Evolutionary conservation across 345 rosid species (phyloP).

Genomic region (Euclidium syriacum): DNA sequence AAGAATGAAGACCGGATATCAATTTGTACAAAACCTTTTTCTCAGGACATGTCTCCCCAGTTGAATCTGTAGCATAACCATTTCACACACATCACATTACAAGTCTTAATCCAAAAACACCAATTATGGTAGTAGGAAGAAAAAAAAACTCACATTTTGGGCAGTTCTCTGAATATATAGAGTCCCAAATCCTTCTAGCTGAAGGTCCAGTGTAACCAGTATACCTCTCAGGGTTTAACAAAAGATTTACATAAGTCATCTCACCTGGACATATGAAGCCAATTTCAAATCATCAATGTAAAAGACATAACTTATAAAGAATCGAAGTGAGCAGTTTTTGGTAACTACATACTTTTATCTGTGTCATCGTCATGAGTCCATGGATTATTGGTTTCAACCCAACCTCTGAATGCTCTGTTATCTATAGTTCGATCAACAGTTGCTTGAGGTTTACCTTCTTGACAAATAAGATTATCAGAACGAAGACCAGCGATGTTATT

Average conservation of each 20-base stretch:
- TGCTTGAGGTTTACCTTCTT: conserved; percentile 91
- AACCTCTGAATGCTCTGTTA: conserved; percentile 70
- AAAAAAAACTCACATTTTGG: conserved; percentile 59
- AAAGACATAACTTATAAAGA: background rate
- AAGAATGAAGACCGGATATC: conserved; percentile 98
- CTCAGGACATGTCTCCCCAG: conserved; percentile 79
- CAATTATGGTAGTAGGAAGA: background rate
- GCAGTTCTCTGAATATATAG: conserved; percentile 81
- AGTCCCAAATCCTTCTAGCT: conserved; percentile 97
- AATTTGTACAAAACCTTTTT: conserved; percentile 80
- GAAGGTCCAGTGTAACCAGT: conserved; percentile 89
- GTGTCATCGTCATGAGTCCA: conserved; percentile 99
- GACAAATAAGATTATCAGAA: conserved; percentile 64
- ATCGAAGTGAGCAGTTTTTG: background rate
- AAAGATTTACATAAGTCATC: conserved; percentile 92
- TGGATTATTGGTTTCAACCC: conserved; percentile 87
- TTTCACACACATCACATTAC: background rate
- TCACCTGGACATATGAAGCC: conserved; percentile 46
- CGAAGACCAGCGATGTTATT: conserved; percentile 41
- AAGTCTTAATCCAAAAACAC: background rate
- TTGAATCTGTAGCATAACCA: conserved; percentile 51
- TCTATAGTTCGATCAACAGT: conserved; percentile 90
- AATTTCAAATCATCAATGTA: background rate
- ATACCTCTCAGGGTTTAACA: conserved; percentile 74
- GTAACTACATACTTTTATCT: conserved; percentile 51